Evolutionary conservation across 768 basidiomycete species (phyloP).

Genomic region (Daedalea quercina): DNA sequence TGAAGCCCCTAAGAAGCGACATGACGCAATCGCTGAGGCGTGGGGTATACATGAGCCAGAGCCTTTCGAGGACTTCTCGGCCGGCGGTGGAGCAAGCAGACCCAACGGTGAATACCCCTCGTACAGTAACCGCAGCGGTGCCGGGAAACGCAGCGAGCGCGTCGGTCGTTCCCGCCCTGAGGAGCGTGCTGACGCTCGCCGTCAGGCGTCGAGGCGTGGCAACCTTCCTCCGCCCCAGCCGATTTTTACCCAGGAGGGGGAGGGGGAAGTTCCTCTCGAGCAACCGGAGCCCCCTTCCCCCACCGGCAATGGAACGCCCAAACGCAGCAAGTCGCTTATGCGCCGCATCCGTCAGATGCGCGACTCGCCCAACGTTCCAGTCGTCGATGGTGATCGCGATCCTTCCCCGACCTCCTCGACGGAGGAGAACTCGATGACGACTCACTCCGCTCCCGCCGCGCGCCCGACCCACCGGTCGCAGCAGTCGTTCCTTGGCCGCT

Average conservation of each 20-base stretch:
- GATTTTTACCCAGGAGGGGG: constrained; percentile 61
- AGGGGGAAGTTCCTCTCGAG: constrained; percentile 9
- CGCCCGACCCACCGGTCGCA: constrained; percentile 69
- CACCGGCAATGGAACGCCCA: constrained; percentile 36
- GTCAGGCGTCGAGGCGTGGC: constrained; percentile 39
- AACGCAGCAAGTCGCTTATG: constrained; percentile 79
- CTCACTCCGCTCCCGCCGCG: constrained; percentile 3
- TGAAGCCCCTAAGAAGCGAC: constrained; percentile 74
- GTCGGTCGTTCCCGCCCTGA: constrained; percentile 40
- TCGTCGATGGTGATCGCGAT: constrained; percentile 34
- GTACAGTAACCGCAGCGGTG: constrained; percentile 45
- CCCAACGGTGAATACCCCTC: constrained; percentile 30
- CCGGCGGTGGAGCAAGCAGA: constrained; percentile 51
- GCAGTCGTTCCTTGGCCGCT: constrained; percentile 74
- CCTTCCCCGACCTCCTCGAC: constrained; percentile 37
- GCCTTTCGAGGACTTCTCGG: constrained; percentile 85
- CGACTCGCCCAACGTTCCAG: constrained; percentile 76
- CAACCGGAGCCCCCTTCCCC: constrained; percentile 30
- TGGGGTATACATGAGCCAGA: constrained; percentile 94
- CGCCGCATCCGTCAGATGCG: constrained; percentile 87
- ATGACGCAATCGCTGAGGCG: constrained; percentile 85
- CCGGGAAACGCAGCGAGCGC: constrained; percentile 25
- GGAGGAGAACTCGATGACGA: constrained; percentile 23
- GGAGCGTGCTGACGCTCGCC: constrained; percentile 32
- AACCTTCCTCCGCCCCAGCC: constrained; percentile 76